These are phyloP conservation scores for Lonicera japonica DNA, from an alignment of 129 eudicot genomes.

Conservation along the genomic window DNA sequence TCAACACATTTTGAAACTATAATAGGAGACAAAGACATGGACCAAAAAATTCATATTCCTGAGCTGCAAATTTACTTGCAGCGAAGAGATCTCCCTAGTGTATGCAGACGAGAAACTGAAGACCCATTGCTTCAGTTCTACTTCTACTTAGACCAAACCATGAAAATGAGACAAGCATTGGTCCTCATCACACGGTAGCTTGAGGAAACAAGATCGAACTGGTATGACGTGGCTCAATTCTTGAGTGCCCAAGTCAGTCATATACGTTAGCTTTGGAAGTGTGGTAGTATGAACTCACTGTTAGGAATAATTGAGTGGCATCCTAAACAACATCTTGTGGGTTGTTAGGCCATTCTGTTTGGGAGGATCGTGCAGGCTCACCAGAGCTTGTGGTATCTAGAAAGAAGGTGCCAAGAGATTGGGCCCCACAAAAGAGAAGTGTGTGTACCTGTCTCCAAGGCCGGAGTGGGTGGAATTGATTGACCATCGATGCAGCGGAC, in stretches of 20 bases:
- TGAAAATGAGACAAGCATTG: slow-evolving; percentile 1
- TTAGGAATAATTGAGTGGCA: slow-evolving; percentile 45
- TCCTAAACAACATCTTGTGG: slow-evolving; percentile 39
- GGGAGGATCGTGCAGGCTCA: slow-evolving; percentile 10
- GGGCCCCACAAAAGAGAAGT: slow-evolving; percentile 62
- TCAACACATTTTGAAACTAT: too few species aligned
- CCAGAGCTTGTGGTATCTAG: slow-evolving; percentile 23
- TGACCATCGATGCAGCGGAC: too few species aligned
- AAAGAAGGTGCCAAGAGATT: slow-evolving; percentile 34
- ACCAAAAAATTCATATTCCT: slow-evolving; percentile 1
- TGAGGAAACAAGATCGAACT: slow-evolving; percentile 21
- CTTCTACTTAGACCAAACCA: background rate
- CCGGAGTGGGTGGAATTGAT: slow-evolving; percentile 53
- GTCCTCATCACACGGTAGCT: slow-evolving; percentile 8
- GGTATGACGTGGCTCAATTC: slow-evolving; percentile 43
- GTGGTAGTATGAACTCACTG: slow-evolving; percentile 22
- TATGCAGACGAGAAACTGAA: background rate
- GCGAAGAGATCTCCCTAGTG: slow-evolving; percentile 13
- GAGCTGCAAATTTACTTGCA: slow-evolving; percentile 5
- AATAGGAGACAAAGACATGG: slow-evolving; percentile 7
- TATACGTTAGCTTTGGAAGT: slow-evolving; percentile 48
- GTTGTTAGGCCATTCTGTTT: slow-evolving; percentile 28
- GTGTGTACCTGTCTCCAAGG: slow-evolving; percentile 36
- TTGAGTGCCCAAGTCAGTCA: slow-evolving; percentile 39
- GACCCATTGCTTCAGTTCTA: background rate